Conservation (phyloP, 768 basidiomycete species). For the Dentipellis sp. region DNA sequence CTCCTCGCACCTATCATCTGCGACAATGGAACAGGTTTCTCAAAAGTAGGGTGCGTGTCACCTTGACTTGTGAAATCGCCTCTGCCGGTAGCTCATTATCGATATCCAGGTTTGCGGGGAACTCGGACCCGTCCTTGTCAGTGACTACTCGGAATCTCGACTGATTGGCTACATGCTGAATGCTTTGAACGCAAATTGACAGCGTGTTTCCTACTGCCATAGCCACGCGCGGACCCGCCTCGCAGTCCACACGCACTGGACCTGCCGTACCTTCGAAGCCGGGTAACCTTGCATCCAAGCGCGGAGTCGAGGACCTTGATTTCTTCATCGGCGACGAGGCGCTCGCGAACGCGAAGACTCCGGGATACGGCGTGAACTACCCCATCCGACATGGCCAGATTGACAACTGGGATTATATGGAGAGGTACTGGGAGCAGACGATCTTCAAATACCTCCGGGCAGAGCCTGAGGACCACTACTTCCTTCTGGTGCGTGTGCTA, state of each 20-base stretch:
- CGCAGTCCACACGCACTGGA: constrained; percentile 47
- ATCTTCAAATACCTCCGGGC: constrained; percentile 99
- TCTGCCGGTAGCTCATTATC: not conserved
- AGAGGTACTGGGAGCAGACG: constrained; percentile 98
- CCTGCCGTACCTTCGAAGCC: constrained; percentile 80
- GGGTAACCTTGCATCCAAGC: constrained; percentile 88
- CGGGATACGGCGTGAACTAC: constrained; percentile 89
- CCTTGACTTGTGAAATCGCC: not conserved
- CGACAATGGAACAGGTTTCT: constrained; percentile 96
- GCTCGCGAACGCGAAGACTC: constrained; percentile 89
- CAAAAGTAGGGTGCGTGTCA: constrained; percentile 82
- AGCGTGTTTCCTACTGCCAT: constrained; percentile 99
- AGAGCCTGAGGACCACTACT: constrained; percentile 98
- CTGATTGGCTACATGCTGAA: constrained; percentile 5
- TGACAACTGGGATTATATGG: constrained; percentile 99
- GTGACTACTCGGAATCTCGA: constrained; percentile 22
- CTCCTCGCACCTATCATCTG: constrained; percentile 90
- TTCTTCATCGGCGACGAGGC: constrained; percentile 99
- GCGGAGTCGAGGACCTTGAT: constrained; percentile 97
- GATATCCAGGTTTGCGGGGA: constrained; percentile 79
- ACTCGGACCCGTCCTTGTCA: constrained; percentile 97
- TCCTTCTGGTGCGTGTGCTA: constrained; percentile 69
- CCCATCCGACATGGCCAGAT: constrained; percentile 97
- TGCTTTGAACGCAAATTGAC: not conserved
- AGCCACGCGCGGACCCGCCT: constrained; percentile 71